A percentile compares a stretch with the other conserved stretches of the same genome.
phyloP scores from a whole-genome alignment of 768 basidiomycete species.

The Suillus luteus region DNA sequence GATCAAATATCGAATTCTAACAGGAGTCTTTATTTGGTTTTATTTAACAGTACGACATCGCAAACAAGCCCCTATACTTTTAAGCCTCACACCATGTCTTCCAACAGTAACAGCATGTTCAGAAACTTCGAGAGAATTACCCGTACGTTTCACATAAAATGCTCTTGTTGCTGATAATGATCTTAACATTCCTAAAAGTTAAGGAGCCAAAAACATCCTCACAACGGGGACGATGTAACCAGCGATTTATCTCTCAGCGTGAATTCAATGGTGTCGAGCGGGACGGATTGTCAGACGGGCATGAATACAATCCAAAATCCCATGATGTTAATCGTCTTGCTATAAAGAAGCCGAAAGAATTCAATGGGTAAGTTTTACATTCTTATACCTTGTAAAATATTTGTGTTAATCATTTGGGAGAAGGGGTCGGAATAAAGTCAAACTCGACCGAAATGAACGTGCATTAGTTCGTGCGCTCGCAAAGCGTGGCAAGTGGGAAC shows the following conservation, averaged over 20 bases:
- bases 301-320: background rate
- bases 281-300: background rate
- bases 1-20: background rate
- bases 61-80: background rate
- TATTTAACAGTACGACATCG: background rate
- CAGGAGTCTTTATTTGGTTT: background rate
- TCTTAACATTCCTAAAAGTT: background rate
- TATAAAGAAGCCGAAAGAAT: background rate
- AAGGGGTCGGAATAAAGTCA: background rate
- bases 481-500: background rate
- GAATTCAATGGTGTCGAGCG: background rate
- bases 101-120: background rate
- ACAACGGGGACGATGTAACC: background rate
- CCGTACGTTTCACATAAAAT: background rate
- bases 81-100: background rate
- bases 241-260: background rate
- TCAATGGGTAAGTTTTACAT: background rate
- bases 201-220: no score
- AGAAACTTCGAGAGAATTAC: background rate
- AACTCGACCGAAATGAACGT: background rate
- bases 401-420: background rate
- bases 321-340: background rate
- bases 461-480: background rate
- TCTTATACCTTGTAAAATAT: background rate
- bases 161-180: background rate